A percentile compares a stretch with the other conserved stretches of the same genome.
Conservation (phyloP, 23 red algal genomes). For the Gracilaria domingensis region DNA sequence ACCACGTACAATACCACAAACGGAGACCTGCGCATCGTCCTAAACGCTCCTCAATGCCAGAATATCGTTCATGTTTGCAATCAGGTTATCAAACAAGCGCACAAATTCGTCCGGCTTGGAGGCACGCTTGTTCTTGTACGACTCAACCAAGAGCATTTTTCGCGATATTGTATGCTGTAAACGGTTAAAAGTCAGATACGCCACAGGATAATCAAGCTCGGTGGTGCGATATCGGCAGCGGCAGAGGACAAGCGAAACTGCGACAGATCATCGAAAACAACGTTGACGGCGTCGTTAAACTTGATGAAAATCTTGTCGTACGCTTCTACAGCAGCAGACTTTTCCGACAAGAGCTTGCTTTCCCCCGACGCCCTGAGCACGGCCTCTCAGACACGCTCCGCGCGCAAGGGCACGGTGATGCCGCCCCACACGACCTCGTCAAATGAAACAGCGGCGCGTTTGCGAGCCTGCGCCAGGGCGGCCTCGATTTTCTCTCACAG, state of each 20-base stretch:
- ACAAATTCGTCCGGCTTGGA: constrained; percentile 73
- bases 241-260: constrained; percentile 42
- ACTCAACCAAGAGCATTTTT: constrained; percentile 61
- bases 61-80: too few relatives aligned
- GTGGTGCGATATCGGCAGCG: constrained; percentile 38
- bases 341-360: constrained; percentile 33
- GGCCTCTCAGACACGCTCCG: constrained; percentile 63
- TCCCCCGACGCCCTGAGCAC: constrained; percentile 53
- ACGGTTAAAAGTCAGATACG: constrained; percentile 44
- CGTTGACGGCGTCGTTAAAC: constrained; percentile 58
- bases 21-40: constrained; percentile 15
- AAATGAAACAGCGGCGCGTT: constrained; percentile 28
- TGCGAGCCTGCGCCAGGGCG: constrained; percentile 39
- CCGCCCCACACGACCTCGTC: constrained; percentile 74
- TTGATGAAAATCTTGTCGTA: constrained; percentile 64
- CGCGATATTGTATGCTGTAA: constrained; percentile 50
- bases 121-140: constrained; percentile 13
- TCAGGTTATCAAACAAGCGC: constrained; percentile 66
- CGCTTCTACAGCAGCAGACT: constrained; percentile 21
- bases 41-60: constrained; percentile 42
- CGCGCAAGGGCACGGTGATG: constrained; percentile 49
- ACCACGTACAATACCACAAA: too few relatives aligned
- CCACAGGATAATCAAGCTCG: constrained; percentile 45
- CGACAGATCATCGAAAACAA: constrained; percentile 30
- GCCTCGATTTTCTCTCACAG: constrained; percentile 59